Evolutionary conservation across 2,329 filamentous ascomycete species (phyloP).

Genomic region (Nothophaeocryptopus gaeumannii): DNA sequence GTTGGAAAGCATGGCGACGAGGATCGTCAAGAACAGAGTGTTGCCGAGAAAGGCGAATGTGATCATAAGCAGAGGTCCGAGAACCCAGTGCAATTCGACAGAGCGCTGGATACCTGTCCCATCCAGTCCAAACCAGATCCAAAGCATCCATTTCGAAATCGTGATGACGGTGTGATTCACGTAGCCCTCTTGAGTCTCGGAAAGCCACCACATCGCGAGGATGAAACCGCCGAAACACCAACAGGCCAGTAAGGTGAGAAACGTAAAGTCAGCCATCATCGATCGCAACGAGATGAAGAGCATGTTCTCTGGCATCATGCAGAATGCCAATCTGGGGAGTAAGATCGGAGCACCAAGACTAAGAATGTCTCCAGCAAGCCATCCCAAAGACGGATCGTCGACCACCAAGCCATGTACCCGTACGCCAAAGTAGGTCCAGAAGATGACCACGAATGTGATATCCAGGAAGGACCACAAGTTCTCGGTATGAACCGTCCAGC

Average conservation of each 20-base stretch:
- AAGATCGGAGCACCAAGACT: conserved; percentile 75
- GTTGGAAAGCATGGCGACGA: conserved; percentile 82
- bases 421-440: conserved; percentile 64
- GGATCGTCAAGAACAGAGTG: conserved; percentile 82
- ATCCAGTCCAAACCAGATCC: conserved; percentile 88
- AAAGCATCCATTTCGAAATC: conserved; percentile 87
- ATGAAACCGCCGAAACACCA: conserved; percentile 86
- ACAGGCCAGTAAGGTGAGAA: conserved; percentile 68
- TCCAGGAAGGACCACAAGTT: conserved; percentile 88
- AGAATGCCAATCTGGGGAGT: conserved; percentile 77
- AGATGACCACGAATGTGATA: conserved; percentile 72
- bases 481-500: conserved; percentile 78
- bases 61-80: conserved; percentile 77
- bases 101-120: conserved; percentile 58
- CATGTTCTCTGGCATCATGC: conserved; percentile 77
- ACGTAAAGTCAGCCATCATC: conserved; percentile 84
- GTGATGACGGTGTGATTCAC: conserved; percentile 52
- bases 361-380: conserved; percentile 67
- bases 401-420: conserved; percentile 63
- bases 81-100: conserved; percentile 71
- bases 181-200: conserved; percentile 52
- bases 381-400: conserved; percentile 35
- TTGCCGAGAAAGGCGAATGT: conserved; percentile 83
- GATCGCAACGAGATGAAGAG: conserved; percentile 76
- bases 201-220: conserved; percentile 75